Conservation (phyloP, 805 yeast species). For the Wickerhamiella cacticola region DNA sequence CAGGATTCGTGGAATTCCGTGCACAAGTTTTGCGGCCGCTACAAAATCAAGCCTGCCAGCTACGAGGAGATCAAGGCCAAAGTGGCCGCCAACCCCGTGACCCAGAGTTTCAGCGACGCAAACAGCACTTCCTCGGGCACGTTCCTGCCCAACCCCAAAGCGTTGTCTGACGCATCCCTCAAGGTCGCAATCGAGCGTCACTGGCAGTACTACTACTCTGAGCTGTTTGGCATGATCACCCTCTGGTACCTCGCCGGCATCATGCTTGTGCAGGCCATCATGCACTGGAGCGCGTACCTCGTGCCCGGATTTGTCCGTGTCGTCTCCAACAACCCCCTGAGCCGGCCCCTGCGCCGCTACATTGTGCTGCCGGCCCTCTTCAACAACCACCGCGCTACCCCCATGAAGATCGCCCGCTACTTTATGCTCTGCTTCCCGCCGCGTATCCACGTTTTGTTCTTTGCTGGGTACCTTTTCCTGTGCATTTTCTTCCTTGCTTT, state of each 20-base stretch:
- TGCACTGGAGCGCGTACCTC: slow-evolving; percentile 8
- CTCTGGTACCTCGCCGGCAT: slow-evolving; percentile 6
- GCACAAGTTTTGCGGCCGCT: neutral
- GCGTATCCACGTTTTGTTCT: slow-evolving; percentile 6
- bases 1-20: slow-evolving; percentile 6
- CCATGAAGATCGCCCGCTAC: slow-evolving; percentile 8
- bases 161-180: neutral
- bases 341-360: slow-evolving; percentile 1
- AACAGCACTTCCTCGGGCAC: neutral
- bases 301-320: slow-evolving; percentile 2
- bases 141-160: neutral
- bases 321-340: neutral
- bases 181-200: neutral
- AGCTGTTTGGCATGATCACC: slow-evolving; percentile 8
- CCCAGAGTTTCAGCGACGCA: slow-evolving; percentile 6
- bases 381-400: slow-evolving; percentile 7
- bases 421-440: slow-evolving; percentile 9
- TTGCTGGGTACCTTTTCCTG: slow-evolving; percentile 4
- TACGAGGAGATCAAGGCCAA: neutral
- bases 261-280: slow-evolving; percentile 1
- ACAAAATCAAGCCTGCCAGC: neutral
- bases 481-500: slow-evolving; percentile 6
- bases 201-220: neutral
- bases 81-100: slow-evolving; percentile 6
- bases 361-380: slow-evolving; percentile 11